Conservation (phyloP, 306 rosid species). For the Cicer judaicum region DNA sequence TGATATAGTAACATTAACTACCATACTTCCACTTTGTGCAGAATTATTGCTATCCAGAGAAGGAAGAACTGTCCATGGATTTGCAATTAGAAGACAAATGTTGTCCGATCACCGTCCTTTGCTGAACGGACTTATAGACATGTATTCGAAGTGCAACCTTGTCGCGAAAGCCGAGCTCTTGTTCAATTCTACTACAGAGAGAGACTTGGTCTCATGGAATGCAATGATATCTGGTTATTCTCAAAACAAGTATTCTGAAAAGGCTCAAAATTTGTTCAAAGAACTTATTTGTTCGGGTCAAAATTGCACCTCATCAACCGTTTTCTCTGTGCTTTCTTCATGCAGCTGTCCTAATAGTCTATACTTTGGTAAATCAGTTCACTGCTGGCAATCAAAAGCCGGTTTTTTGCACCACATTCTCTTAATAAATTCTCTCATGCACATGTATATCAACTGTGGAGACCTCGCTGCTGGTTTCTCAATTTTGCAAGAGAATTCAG, state of each 20-base stretch:
- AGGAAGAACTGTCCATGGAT: slow-evolving; percentile 64
- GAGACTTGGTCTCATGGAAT: slow-evolving; percentile 68
- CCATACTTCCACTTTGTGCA: slow-evolving; percentile 52
- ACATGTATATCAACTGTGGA: slow-evolving; percentile 60
- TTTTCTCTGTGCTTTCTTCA: slow-evolving; percentile 58
- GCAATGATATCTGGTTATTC: slow-evolving; percentile 71
- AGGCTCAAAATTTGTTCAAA: slow-evolving; percentile 57
- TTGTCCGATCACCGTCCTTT: slow-evolving; percentile 42
- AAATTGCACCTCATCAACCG: slow-evolving; percentile 51
- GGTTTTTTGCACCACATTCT: slow-evolving; percentile 56
- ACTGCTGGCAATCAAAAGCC: slow-evolving; percentile 65
- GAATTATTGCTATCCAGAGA: slow-evolving; percentile 49
- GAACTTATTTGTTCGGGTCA: slow-evolving; percentile 44
- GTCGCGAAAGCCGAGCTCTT: slow-evolving; percentile 51
- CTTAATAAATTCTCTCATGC: slow-evolving; percentile 55
- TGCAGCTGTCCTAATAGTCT: slow-evolving; percentile 51
- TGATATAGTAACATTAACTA: slow-evolving; percentile 50
- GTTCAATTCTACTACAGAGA: slow-evolving; percentile 50
- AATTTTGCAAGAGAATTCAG: slow-evolving; percentile 51
- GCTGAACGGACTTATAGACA: slow-evolving; percentile 56
- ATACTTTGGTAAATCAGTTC: slow-evolving; percentile 60
- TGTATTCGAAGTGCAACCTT: slow-evolving; percentile 58
- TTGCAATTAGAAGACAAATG: slow-evolving; percentile 50
- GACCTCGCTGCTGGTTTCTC: slow-evolving; percentile 53
- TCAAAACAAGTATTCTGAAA: slow-evolving; percentile 48